Evolutionary conservation across 1,284 basidiomycete genomes (phyloP).

Genomic region (Baeospora myosura): DNA sequence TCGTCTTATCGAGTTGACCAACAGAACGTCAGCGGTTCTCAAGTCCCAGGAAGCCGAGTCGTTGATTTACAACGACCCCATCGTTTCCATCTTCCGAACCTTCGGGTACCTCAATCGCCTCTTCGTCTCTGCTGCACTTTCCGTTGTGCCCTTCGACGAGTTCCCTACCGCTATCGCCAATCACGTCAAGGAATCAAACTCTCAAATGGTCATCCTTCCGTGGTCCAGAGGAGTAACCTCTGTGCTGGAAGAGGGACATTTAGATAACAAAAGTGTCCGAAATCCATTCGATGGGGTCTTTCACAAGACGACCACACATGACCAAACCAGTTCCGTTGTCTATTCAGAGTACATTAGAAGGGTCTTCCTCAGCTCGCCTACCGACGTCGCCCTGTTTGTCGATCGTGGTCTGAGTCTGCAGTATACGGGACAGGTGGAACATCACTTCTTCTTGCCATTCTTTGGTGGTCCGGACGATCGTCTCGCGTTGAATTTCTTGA

Average conservation of each 20-base stretch:
- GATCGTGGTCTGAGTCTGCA: conserved; percentile 44
- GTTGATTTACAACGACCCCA: conserved; percentile 68
- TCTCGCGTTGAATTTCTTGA: conserved; percentile 69
- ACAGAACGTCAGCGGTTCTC: conserved; percentile 81
- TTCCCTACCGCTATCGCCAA: conserved; percentile 64
- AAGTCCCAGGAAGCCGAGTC: conserved; percentile 70
- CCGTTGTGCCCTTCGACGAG: conserved; percentile 59
- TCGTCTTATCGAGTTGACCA: conserved; percentile 84
- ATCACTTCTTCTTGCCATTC: conserved; percentile 82
- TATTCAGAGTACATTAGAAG: conserved; percentile 78
- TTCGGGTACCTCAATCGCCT: conserved; percentile 75
- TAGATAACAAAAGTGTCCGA: conserved; percentile 19
- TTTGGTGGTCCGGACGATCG: conserved; percentile 91
- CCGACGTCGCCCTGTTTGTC: conserved; percentile 77
- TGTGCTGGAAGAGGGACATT: conserved; percentile 18
- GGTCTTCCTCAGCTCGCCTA: conserved; percentile 61
- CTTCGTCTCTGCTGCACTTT: conserved; percentile 60
- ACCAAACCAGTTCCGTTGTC: conserved; percentile 44
- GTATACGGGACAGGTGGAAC: conserved; percentile 20
- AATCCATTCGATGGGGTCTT: conserved; percentile 62
- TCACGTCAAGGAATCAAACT: conserved; percentile 49
- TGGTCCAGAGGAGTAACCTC: conserved; percentile 47
- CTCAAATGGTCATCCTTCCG: conserved; percentile 77
- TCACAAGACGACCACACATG: conserved; percentile 32
- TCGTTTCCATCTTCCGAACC: conserved; percentile 75